Conservation (phyloP, 495 filamentous ascomycete genomes). For the Penicillium chermesinum region DNA sequence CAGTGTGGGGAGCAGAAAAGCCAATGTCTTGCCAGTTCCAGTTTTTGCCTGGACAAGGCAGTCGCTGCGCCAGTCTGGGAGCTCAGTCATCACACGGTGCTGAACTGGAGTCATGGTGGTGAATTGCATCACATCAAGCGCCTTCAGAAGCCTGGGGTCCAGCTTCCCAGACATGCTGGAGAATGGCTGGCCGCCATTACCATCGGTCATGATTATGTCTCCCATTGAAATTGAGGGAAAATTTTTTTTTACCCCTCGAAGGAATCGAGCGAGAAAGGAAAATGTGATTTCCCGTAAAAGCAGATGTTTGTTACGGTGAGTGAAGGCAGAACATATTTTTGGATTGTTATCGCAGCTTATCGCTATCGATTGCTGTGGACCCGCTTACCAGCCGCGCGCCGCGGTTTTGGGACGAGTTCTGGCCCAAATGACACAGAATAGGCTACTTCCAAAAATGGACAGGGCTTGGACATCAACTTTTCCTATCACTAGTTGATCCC, state of each 20-base stretch:
- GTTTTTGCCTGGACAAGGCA: constrained; percentile 74
- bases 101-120: constrained; percentile 54
- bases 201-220: constrained; percentile 17
- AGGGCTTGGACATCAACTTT: too few relatives aligned
- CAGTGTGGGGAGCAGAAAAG: constrained; percentile 70
- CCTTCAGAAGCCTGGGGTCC: constrained; percentile 42
- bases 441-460: too few relatives aligned
- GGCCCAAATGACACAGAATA: too few relatives aligned
- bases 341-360: neutral
- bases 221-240: too few relatives aligned
- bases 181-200: constrained; percentile 35
- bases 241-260: too few relatives aligned
- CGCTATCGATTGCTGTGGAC: neutral
- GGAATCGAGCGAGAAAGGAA: too few relatives aligned
- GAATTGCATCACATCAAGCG: constrained; percentile 41
- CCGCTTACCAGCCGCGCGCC: too few relatives aligned
- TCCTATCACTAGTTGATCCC: too few relatives aligned
- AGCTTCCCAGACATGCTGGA: constrained; percentile 43
- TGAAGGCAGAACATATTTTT: neutral
- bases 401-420: too few relatives aligned
- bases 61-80: constrained; percentile 48
- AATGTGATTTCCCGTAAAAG: too few relatives aligned
- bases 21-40: constrained; percentile 81
- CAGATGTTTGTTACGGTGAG: neutral
- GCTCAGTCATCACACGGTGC: constrained; percentile 45